Conservation (phyloP, 2,329 filamentous ascomycete genomes). For the Paraphoma sp. region DNA sequence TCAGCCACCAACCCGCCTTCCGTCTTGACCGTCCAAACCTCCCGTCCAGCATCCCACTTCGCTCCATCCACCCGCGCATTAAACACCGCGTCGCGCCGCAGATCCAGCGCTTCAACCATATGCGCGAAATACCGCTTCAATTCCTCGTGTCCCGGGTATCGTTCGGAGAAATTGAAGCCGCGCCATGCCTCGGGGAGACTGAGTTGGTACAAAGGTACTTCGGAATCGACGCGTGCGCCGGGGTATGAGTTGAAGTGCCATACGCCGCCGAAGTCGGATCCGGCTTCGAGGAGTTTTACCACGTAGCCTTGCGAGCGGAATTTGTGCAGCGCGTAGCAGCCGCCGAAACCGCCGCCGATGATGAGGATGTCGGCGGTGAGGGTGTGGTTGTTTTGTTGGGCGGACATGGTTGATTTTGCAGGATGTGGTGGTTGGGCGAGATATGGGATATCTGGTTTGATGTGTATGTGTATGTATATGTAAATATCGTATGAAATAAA, state of each 20-base stretch:
- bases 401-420: background rate
- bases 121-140: slow-evolving; percentile 63
- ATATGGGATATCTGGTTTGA: too few relatives aligned
- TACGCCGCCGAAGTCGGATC: slow-evolving; percentile 42
- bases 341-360: slow-evolving; percentile 43
- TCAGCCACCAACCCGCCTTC: too few relatives aligned
- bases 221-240: slow-evolving; percentile 51
- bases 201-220: slow-evolving; percentile 51
- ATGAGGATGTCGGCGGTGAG: background rate
- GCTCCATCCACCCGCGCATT: background rate
- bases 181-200: slow-evolving; percentile 51
- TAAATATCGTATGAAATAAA: too few relatives aligned
- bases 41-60: too few relatives aligned
- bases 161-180: slow-evolving; percentile 59
- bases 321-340: slow-evolving; percentile 42
- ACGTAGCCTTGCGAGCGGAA: slow-evolving; percentile 33
- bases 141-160: slow-evolving; percentile 58
- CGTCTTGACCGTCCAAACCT: too few relatives aligned
- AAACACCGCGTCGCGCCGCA: slow-evolving; percentile 55
- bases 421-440: too few relatives aligned
- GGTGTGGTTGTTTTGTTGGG: background rate
- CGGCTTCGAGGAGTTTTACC: slow-evolving; percentile 37
- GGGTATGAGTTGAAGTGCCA: slow-evolving; percentile 39
- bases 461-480: too few relatives aligned
- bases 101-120: slow-evolving; percentile 58